Evolutionary conservation across 176 grass and related monocot species (phyloP).

Genomic region (Eleusine indica): DNA sequence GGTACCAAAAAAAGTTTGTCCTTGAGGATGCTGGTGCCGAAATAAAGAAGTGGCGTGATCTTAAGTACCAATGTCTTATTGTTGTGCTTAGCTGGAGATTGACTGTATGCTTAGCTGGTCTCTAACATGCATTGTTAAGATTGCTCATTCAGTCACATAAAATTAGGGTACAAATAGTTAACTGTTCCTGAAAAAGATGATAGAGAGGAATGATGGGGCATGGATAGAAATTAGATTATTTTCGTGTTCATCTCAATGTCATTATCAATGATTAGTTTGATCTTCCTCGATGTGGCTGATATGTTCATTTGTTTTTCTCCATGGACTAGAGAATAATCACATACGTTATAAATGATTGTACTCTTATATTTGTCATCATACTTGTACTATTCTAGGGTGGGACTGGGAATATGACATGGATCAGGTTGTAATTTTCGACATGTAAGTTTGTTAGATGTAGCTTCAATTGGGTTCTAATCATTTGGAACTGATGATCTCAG

Average conservation of each 20-base stretch:
- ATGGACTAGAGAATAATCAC: background rate
- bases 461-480: background rate
- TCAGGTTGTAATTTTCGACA: background rate
- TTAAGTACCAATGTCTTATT: conserved; percentile 27
- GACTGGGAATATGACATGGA: background rate
- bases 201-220: conserved; percentile 20
- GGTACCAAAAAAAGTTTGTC: conserved; percentile 7
- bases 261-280: conserved; percentile 11
- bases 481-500: background rate
- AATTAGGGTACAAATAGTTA: background rate
- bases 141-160: conserved; percentile 19
- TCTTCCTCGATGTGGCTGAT: background rate
- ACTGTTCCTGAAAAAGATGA: conserved; percentile 13
- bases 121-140: conserved; percentile 22
- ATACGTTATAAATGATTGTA: background rate
- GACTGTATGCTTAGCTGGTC: conserved; percentile 20
- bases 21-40: background rate
- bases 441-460: background rate
- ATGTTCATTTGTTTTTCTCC: background rate
- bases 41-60: background rate
- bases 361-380: background rate
- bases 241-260: background rate
- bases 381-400: background rate
- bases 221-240: background rate
- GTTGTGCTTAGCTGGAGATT: conserved; percentile 2